These are phyloP conservation scores for Geotrichum fermentans DNA, from an alignment of 1,139 yeast species.

Conservation along the genomic window DNA sequence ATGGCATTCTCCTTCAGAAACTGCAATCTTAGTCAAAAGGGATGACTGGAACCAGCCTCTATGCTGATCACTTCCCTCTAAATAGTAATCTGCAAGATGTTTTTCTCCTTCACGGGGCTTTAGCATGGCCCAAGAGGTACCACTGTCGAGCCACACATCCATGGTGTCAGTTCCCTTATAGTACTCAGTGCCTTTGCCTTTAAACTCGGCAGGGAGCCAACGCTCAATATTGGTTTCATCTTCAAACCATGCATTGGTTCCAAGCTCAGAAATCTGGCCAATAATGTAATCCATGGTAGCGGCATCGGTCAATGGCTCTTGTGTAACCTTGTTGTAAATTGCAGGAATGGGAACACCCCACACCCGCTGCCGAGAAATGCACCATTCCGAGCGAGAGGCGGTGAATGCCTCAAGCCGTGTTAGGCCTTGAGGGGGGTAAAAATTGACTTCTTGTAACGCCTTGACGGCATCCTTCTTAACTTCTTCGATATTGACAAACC, in stretches of 20 bases:
- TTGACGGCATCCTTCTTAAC: constrained; percentile 60
- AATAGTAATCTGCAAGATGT: constrained; percentile 62
- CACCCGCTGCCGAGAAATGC: constrained; percentile 91
- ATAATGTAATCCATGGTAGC: constrained; percentile 54
- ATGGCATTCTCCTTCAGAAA: constrained; percentile 28
- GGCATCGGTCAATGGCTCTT: constrained; percentile 53
- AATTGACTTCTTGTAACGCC: constrained; percentile 58
- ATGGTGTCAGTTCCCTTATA: constrained; percentile 79
- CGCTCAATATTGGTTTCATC: constrained; percentile 48
- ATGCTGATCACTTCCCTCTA: constrained; percentile 96
- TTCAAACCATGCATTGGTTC: constrained; percentile 79
- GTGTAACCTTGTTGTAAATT: constrained; percentile 55
- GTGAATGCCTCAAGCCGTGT: constrained; percentile 71
- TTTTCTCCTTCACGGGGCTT: constrained; percentile 37
- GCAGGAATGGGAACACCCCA: constrained; percentile 99
- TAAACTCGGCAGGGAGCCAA: constrained; percentile 64
- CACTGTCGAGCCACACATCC: constrained; percentile 99
- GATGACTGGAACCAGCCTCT: constrained; percentile 99
- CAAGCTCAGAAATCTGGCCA: constrained; percentile 46
- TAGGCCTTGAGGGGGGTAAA: constrained; percentile 67
- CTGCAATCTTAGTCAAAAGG: constrained; percentile 67
- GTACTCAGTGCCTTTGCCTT: constrained; percentile 41
- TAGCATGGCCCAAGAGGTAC: constrained; percentile 82
- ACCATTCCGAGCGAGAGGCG: constrained; percentile 85
- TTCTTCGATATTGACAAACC: constrained; percentile 84